Evolutionary conservation across 768 basidiomycete species (phyloP).

Genomic region (Collybiopsis confluens): DNA sequence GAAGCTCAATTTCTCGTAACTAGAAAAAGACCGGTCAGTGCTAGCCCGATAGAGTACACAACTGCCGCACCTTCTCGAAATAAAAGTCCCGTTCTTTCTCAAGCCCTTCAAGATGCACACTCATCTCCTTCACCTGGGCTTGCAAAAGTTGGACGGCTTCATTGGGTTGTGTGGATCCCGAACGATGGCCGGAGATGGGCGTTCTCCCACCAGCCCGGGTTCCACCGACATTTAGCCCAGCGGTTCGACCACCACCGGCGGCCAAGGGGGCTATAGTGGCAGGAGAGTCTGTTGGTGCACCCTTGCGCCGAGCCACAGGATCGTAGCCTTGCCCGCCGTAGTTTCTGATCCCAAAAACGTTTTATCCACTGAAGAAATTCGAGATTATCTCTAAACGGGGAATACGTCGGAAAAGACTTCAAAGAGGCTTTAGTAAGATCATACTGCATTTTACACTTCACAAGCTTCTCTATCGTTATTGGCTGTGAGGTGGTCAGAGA

Average conservation of each 20-base stretch:
- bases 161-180: conserved; percentile 61
- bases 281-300: conserved; percentile 69
- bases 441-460: conserved; percentile 99
- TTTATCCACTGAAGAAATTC: conserved; percentile 98
- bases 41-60: background rate
- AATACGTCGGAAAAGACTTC: background rate
- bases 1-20: conserved; percentile 94
- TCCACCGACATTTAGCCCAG: conserved; percentile 26
- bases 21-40: conserved; percentile 26
- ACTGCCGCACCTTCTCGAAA: conserved; percentile 79
- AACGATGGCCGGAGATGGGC: conserved; percentile 64
- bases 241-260: conserved; percentile 22
- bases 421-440: conserved; percentile 29
- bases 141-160: conserved; percentile 68
- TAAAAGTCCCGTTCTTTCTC: conserved; percentile 99
- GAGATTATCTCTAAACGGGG: conserved; percentile 76
- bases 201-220: conserved; percentile 65
- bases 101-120: conserved; percentile 76
- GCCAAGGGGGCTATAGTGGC: conserved; percentile 72
- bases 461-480: conserved; percentile 89
- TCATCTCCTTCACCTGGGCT: conserved; percentile 78
- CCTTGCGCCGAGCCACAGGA: conserved; percentile 75
- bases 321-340: conserved; percentile 88
- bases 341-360: conserved; percentile 89
- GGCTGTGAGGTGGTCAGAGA: conserved; percentile 56